A percentile compares a stretch with the other conserved stretches of the same genome.
phyloP scores from a whole-genome alignment of 805 yeast genomes.

The Candida ficus region DNA sequence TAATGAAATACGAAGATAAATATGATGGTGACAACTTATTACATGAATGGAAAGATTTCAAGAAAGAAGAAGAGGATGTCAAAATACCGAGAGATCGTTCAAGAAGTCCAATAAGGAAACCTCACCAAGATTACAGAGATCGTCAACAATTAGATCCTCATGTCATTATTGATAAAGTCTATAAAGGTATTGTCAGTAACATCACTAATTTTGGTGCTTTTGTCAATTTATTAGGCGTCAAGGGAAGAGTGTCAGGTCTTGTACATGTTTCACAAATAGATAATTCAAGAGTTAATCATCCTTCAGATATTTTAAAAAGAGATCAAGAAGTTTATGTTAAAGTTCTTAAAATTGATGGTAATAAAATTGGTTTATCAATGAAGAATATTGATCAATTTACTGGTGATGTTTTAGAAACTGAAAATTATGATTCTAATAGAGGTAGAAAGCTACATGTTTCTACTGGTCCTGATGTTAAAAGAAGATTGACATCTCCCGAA shows the following conservation, averaged over 20 bases:
- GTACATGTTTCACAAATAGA: slow-evolving; percentile 74
- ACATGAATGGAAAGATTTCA: slow-evolving; percentile 21
- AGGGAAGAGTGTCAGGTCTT: slow-evolving; percentile 46
- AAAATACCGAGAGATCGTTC: slow-evolving; percentile 12
- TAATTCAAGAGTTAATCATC: slow-evolving; percentile 44
- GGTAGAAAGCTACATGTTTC: slow-evolving; percentile 15
- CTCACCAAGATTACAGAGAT: slow-evolving; percentile 13
- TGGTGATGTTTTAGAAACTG: slow-evolving; percentile 36
- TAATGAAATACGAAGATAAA: slow-evolving; percentile 17
- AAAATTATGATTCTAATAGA: slow-evolving; percentile 3
- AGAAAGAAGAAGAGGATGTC: slow-evolving; percentile 13
- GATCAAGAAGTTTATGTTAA: slow-evolving; percentile 65
- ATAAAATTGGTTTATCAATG: slow-evolving; percentile 58
- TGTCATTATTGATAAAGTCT: slow-evolving; percentile 42
- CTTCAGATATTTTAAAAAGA: slow-evolving; percentile 49
- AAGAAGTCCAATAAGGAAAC: slow-evolving; percentile 7
- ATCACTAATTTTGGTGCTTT: slow-evolving; percentile 77
- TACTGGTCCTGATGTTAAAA: slow-evolving; percentile 21
- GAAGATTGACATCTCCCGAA: slow-evolving; percentile 75
- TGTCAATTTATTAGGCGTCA: slow-evolving; percentile 43
- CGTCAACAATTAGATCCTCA: slow-evolving; percentile 21
- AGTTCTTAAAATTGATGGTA: slow-evolving; percentile 43
- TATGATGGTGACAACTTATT: slow-evolving; percentile 13
- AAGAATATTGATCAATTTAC: slow-evolving; percentile 65
- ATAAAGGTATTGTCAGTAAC: slow-evolving; percentile 56